A percentile compares a stretch with the other conserved stretches of the same genome.
phyloP scores from a whole-genome alignment of 2,329 filamentous ascomycete genomes.

The Ophiostoma sp. region DNA sequence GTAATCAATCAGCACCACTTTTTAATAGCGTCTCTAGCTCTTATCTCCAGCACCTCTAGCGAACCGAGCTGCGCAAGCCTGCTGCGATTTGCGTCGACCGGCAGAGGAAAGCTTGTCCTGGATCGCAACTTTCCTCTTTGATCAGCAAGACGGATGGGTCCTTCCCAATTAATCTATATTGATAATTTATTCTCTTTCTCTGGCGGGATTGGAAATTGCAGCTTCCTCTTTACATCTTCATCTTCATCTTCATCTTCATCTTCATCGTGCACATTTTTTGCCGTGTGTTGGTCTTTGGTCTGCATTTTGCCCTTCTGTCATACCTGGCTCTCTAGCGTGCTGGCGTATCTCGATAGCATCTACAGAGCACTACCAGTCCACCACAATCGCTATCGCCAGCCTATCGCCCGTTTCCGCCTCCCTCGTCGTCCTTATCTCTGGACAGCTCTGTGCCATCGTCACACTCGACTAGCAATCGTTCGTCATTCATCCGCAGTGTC shows the following conservation, averaged over 20 bases:
- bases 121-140: neutral
- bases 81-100: conserved; percentile 5
- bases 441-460: neutral
- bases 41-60: neutral
- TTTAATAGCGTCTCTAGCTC: neutral
- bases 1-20: neutral
- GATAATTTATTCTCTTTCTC: conserved; percentile 6
- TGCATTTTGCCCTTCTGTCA: neutral
- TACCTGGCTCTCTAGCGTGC: neutral
- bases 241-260: neutral
- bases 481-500: neutral
- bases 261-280: neutral
- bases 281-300: neutral
- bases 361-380: neutral
- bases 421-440: conserved; percentile 1
- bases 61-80: neutral
- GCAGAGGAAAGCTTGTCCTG: neutral
- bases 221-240: neutral
- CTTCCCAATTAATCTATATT: neutral
- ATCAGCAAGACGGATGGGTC: neutral
- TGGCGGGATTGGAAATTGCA: neutral
- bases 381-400: neutral
- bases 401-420: neutral
- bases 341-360: neutral
- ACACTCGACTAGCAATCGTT: neutral